Percentiles rank a stretch among this genome's conserved stretches.
phyloP scores from a whole-genome alignment of 2,329 filamentous ascomycete genomes.

The Xylariaceae sp. region DNA sequence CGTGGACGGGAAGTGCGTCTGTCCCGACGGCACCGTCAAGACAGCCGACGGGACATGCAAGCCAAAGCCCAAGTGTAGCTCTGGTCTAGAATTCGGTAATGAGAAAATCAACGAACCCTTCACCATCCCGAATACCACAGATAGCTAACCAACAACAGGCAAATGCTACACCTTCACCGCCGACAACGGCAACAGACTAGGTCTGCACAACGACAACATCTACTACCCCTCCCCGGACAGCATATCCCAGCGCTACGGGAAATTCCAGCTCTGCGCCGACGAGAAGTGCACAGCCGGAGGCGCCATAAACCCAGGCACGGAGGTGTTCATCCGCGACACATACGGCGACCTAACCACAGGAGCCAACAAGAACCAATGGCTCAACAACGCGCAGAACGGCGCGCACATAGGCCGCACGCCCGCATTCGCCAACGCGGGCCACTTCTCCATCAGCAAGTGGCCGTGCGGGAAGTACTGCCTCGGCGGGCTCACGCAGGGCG shows the following conservation, averaged over 20 bases:
- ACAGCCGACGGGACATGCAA: slow-evolving; percentile 10
- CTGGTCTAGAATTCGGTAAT: slow-evolving; percentile 17
- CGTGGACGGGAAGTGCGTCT: slow-evolving; percentile 15
- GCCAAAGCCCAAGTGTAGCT: slow-evolving; percentile 8
- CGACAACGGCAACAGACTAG: slow-evolving; percentile 14
- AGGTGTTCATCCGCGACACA: slow-evolving; percentile 14
- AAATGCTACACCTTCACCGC: slow-evolving; percentile 15
- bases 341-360: slow-evolving; percentile 13
- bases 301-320: slow-evolving; percentile 7
- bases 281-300: slow-evolving; percentile 7
- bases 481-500: slow-evolving; percentile 7
- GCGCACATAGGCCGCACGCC: slow-evolving; percentile 11
- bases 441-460: slow-evolving; percentile 18
- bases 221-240: slow-evolving; percentile 11
- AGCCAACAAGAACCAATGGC: slow-evolving; percentile 16
- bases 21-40: slow-evolving; percentile 10
- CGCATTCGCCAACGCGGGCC: slow-evolving; percentile 8
- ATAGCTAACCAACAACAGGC: neutral
- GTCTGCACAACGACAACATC: slow-evolving; percentile 2
- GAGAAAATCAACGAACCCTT: neutral
- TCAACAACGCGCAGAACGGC: slow-evolving; percentile 10
- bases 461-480: slow-evolving; percentile 18
- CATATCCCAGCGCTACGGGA: slow-evolving; percentile 15
- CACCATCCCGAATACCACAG: no score
- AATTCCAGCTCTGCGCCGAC: slow-evolving; percentile 15